Conservation (phyloP, 805 yeast genomes). For the Saccharomycopsis sp. region DNA sequence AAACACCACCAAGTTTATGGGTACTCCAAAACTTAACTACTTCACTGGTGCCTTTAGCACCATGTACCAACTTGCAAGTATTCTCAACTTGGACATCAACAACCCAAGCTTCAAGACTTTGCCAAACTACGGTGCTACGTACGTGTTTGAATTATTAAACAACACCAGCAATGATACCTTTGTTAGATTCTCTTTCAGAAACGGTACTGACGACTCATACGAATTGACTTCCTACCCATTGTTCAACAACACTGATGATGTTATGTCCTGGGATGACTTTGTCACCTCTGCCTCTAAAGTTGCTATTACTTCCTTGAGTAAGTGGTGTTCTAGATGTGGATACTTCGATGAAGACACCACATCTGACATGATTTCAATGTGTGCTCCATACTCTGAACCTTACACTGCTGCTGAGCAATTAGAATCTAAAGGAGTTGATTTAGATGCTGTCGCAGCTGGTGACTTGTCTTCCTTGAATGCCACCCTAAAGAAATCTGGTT, state of each 20-base stretch:
- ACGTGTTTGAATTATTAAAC: conserved; percentile 38
- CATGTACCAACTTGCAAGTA: conserved; percentile 36
- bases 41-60: conserved; percentile 41
- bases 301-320: conserved; percentile 26
- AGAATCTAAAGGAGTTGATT: conserved; percentile 28
- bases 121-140: conserved; percentile 41
- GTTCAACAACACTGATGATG: conserved; percentile 30
- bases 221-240: conserved; percentile 32
- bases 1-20: conserved; percentile 31
- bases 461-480: conserved; percentile 25
- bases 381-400: conserved; percentile 30
- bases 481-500: conserved; percentile 1
- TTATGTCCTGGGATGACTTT: conserved; percentile 35
- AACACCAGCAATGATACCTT: conserved; percentile 25
- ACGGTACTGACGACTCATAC: conserved; percentile 35
- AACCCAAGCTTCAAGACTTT: conserved; percentile 36
- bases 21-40: conserved; percentile 35
- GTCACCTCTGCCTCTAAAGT: conserved; percentile 25
- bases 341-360: conserved; percentile 21
- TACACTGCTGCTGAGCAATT: conserved; percentile 30
- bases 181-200: conserved; percentile 41
- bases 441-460: conserved; percentile 28
- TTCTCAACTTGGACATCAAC: conserved; percentile 30
- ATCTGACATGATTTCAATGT: conserved; percentile 27
- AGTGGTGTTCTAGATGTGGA: conserved; percentile 39